A percentile compares a stretch with the other conserved stretches of the same genome.
Evolutionary conservation across 495 filamentous ascomycete species (phyloP).

Genomic region (Trichoderma gamsii): DNA sequence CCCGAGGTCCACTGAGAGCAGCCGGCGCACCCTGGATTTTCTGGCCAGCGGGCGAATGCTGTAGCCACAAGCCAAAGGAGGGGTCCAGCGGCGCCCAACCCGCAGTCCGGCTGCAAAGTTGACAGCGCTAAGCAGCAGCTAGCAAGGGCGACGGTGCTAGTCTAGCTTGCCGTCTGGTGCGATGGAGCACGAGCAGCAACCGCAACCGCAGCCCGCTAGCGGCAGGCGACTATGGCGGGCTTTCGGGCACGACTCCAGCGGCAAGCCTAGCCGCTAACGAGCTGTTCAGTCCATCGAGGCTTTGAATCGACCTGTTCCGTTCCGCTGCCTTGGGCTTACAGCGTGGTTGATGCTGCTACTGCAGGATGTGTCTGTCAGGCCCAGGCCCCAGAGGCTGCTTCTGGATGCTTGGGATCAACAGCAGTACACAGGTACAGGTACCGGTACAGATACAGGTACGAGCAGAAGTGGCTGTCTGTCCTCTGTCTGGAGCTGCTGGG

Average conservation of each 20-base stretch:
- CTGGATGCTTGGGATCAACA: neutral
- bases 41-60: neutral
- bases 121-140: neutral
- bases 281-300: too few relatives aligned
- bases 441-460: too few relatives aligned
- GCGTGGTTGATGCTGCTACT: too few relatives aligned
- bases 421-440: too few relatives aligned
- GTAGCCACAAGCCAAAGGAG: neutral
- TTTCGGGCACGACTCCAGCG: conserved; percentile 1
- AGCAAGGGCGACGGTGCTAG: neutral
- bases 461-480: too few relatives aligned
- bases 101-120: neutral
- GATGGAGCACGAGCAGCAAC: neutral
- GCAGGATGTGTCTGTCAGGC: too few relatives aligned
- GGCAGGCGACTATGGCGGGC: neutral
- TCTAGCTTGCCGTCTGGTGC: neutral
- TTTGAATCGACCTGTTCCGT: neutral
- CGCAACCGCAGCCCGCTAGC: neutral
- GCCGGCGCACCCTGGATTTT: neutral
- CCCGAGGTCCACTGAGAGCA: neutral
- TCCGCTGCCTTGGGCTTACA: neutral
- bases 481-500: too few relatives aligned
- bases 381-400: too few relatives aligned
- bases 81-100: neutral
- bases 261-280: neutral